A percentile compares a stretch with the other conserved stretches of the same genome.
Evolutionary conservation across 202 grass and related monocot genomes (phyloP).

Genomic region (Sporobolus alterniflorus): DNA sequence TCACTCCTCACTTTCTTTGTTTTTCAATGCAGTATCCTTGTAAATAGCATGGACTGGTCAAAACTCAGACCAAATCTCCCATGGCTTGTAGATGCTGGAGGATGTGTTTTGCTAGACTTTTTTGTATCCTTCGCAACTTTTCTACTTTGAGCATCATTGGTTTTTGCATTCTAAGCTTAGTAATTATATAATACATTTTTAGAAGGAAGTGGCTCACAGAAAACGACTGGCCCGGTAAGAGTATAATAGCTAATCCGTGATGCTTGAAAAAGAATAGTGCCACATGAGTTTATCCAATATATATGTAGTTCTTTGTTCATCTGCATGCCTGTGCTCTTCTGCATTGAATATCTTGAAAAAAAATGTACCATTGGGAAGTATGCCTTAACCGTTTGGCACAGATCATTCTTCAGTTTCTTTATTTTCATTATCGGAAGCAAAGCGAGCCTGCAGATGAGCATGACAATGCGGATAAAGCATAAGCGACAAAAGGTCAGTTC

Average conservation of each 20-base stretch:
- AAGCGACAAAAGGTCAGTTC: conserved; percentile 20
- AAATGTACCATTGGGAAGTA: neutral
- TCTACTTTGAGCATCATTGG: conserved; percentile 15
- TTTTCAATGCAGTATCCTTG: conserved; percentile 83
- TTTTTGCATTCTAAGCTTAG: conserved; percentile 29
- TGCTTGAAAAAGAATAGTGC: neutral
- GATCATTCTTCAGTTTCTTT: conserved; percentile 73
- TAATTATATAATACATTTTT: neutral
- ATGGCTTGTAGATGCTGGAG: conserved; percentile 93
- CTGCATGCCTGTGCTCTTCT: neutral
- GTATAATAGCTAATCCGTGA: neutral
- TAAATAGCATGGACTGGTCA: conserved; percentile 91
- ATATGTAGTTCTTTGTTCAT: neutral
- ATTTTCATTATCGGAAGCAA: conserved; percentile 52
- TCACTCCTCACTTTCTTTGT: neutral
- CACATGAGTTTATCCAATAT: neutral
- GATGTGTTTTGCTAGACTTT: conserved; percentile 85
- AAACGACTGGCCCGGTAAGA: neutral
- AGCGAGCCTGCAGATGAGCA: conserved; percentile 16
- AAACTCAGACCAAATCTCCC: conserved; percentile 86
- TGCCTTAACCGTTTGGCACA: conserved; percentile 47
- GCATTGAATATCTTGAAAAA: neutral
- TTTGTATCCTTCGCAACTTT: conserved; percentile 84
- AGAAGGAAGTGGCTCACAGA: neutral
- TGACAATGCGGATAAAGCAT: conserved; percentile 42